Base-by-base conservation (phyloP, 1,284 basidiomycete genomes). In the Entoloma clypeatum region DNA sequence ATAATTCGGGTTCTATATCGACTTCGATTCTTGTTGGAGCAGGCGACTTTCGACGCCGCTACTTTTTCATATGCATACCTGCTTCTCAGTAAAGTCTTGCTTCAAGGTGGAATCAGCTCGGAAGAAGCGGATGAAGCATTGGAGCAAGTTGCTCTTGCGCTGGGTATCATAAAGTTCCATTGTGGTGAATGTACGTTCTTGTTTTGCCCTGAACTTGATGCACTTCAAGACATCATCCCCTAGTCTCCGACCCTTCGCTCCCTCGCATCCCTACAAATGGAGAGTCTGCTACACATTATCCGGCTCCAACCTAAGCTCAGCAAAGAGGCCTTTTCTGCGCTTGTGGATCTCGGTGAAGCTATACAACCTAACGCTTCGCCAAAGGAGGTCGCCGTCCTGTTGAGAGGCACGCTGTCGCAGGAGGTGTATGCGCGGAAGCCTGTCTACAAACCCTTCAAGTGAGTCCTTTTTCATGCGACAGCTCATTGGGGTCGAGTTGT, bases 391-490 rank as follows among this genome's bases (percentile, higher is more conserved):
- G 55, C 64, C 3, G 73, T 79, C 10, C 68, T 99, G 32, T 67
- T 98, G 17, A 64, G 63, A 8, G 90, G 91, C 8, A 86, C 83
- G 0, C 72, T 99, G 8, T 71, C 78, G n/a, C 87, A 93, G 52
- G 96, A 99, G 56, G 84, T 85, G 0, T 88, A 92, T 57, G 90
- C 91, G 4, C 79, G 95, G 26, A 89, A 87, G 85, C 93, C 4
- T 91, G 89, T 56, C 69, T 99, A n/a, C 93, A 97, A 57, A 79
- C 93, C 0, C 71, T 98, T 5, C 90, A 92, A 72, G 89, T 89
- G 48, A 31, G 68, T 54, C 7, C n/a, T 31, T 31, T n/a, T 18
- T 27, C 34, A 18, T 44, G 5, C 22, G 16, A 32, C 23, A 23
- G 29, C 23, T 14, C n/a, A n/a, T 22, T 25, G 16, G 33, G 25